phyloP scores from a whole-genome alignment of 495 filamentous ascomycete genomes.

The Aspergillus leporis region DNA sequence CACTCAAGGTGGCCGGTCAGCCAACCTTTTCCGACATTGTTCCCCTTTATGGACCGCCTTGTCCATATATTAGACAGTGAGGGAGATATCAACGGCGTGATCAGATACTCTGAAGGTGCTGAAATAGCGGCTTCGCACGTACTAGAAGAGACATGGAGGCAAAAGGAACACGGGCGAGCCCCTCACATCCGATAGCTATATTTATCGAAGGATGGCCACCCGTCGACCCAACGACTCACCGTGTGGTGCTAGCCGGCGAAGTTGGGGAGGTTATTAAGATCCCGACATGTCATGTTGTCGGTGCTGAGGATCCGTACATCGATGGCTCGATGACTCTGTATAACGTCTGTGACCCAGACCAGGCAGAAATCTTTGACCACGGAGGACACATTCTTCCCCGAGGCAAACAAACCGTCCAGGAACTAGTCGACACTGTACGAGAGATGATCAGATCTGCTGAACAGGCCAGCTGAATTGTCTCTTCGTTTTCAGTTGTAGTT shows the following conservation, averaged over 20 bases:
- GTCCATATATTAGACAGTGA: constrained; percentile 34
- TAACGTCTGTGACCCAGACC: constrained; percentile 52
- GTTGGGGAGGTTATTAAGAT: constrained; percentile 46
- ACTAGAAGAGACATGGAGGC: constrained; percentile 46
- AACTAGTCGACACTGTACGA: constrained; percentile 25
- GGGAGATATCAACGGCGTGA: constrained; percentile 38
- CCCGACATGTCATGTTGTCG: constrained; percentile 59
- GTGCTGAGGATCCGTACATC: constrained; percentile 56
- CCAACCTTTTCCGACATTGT: constrained; percentile 19
- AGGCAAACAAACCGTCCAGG: constrained; percentile 45
- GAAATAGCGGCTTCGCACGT: constrained; percentile 56
- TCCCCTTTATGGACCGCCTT: constrained; percentile 22
- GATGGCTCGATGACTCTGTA: constrained; percentile 54
- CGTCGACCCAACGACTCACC: constrained; percentile 43
- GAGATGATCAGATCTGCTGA: background rate
- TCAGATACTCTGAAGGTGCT: constrained; percentile 65
- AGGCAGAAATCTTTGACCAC: constrained; percentile 55
- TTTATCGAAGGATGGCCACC: constrained; percentile 58
- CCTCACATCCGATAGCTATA: constrained; percentile 55
- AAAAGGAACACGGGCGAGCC: constrained; percentile 33
- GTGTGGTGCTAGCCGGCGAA: constrained; percentile 48
- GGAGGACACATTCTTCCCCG: constrained; percentile 57
- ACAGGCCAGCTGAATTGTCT: background rate
- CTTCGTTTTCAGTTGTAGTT: background rate
- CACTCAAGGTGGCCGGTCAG: constrained; percentile 12